Evolutionary conservation across 2,329 filamentous ascomycete genomes (phyloP).

Genomic region (Corynespora cassiicola): DNA sequence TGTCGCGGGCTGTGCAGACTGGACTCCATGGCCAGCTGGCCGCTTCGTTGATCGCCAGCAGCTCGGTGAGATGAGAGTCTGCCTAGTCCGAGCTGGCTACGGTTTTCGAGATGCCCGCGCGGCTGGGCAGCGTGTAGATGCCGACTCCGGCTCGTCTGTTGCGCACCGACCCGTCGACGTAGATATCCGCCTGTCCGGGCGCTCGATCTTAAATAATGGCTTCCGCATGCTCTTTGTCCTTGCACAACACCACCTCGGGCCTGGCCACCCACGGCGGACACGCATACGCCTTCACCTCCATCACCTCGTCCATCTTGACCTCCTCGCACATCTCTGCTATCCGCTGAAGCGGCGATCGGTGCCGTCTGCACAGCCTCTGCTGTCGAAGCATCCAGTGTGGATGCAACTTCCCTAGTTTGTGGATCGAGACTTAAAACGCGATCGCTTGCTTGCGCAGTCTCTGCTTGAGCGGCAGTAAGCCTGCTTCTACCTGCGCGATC

Average conservation of each 20-base stretch:
- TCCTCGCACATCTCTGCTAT: constrained; percentile 18
- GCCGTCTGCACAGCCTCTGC: constrained; percentile 18
- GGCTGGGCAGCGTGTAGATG: constrained; percentile 9
- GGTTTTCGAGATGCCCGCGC: constrained; percentile 10
- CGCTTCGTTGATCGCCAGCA: constrained; percentile 12
- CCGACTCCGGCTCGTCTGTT: constrained; percentile 13
- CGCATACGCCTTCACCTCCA: constrained; percentile 19
- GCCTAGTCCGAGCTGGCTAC: constrained; percentile 12
- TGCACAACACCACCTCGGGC: constrained; percentile 16
- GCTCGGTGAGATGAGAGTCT: constrained; percentile 11
- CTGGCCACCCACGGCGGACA: constrained; percentile 18
- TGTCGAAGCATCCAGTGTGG: constrained; percentile 21
- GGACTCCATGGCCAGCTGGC: constrained; percentile 1
- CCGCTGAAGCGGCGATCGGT: constrained; percentile 18
- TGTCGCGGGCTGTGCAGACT: neutral
- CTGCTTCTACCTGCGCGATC: constrained; percentile 15
- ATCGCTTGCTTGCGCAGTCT: constrained; percentile 17
- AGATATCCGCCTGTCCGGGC: constrained; percentile 16
- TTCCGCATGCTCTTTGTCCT: constrained; percentile 13
- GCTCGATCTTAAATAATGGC: constrained; percentile 12
- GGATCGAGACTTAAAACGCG: constrained; percentile 20
- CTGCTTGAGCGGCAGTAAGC: too few species aligned
- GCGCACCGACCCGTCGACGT: constrained; percentile 15
- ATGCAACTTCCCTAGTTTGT: constrained; percentile 19
- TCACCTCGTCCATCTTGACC: constrained; percentile 14